Percentiles rank a stretch among this genome's conserved stretches.
phyloP scores from a whole-genome alignment of 257 asterid species.

The Nicotiana obtusifolia region DNA sequence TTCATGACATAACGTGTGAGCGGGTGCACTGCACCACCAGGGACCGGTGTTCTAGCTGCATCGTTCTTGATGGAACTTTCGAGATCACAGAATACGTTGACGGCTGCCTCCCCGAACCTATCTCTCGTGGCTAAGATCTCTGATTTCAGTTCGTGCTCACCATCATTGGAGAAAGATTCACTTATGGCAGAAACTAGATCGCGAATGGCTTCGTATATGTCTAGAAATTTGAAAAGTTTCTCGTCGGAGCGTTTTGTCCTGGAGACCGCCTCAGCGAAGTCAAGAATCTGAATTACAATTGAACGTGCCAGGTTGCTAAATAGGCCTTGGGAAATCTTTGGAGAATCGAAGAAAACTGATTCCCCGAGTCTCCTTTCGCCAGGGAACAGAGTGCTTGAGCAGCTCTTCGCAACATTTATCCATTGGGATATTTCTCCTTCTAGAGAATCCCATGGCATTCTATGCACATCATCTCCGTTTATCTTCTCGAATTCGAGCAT shows the following conservation, averaged over 20 bases:
- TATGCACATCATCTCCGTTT: conserved; percentile 63
- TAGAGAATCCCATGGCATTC: conserved; percentile 58
- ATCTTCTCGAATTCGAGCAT: conserved; percentile 54
- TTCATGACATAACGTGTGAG: conserved; percentile 83
- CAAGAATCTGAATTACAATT: conserved; percentile 66
- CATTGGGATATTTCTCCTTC: conserved; percentile 67
- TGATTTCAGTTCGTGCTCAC: conserved; percentile 28
- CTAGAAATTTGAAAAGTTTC: conserved; percentile 73
- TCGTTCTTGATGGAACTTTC: conserved; percentile 67
- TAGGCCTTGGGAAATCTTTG: conserved; percentile 22
- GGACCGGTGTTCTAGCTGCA: conserved; percentile 46
- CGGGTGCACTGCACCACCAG: conserved; percentile 95
- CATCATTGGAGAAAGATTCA: conserved; percentile 28
- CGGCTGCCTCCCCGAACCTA: conserved; percentile 59
- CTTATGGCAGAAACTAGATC: conserved; percentile 34
- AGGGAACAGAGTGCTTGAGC: conserved; percentile 44
- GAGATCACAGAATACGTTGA: conserved; percentile 52
- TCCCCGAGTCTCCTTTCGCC: conserved; percentile 52
- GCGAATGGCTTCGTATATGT: conserved; percentile 59
- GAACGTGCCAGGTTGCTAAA: conserved; percentile 48
- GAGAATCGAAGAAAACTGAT: conserved; percentile 41
- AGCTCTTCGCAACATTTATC: conserved; percentile 47
- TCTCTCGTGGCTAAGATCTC: conserved; percentile 45
- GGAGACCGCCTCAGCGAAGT: conserved; percentile 69
- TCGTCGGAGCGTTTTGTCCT: conserved; percentile 67